Evolutionary conservation across 2,329 filamentous ascomycete genomes (phyloP).

Genomic region (Aspergillus eucalypticola): DNA sequence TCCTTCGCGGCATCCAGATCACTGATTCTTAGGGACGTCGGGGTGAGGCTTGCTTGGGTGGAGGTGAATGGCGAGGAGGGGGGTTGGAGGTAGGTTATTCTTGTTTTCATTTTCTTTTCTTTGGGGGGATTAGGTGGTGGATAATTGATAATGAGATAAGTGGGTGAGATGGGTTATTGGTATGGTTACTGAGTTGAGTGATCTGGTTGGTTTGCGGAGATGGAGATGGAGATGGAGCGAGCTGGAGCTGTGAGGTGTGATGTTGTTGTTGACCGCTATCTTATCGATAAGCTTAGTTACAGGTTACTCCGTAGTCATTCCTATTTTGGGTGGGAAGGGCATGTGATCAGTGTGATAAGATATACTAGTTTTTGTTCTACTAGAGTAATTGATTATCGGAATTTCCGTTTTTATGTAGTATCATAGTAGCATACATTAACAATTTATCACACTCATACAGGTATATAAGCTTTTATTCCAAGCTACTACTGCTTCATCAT

Average conservation of each 20-base stretch:
- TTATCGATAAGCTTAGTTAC: too few species aligned
- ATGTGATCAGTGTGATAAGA: not conserved
- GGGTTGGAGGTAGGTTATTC: conserved; percentile 73
- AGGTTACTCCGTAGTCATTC: too few species aligned
- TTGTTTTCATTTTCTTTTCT: conserved; percentile 43
- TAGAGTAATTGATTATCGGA: too few species aligned
- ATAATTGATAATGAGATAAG: not conserved
- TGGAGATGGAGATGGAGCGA: not conserved
- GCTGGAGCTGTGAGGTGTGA: not conserved
- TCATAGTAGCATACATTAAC: too few species aligned
- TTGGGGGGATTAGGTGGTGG: too few species aligned
- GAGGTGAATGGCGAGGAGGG: conserved; percentile 67
- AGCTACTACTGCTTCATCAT: not conserved
- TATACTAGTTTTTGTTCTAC: too few species aligned
- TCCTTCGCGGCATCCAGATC: conserved; percentile 70
- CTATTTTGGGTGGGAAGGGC: not conserved
- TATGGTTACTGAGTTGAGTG: too few species aligned
- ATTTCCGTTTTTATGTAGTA: too few species aligned
- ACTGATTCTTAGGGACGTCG: conserved; percentile 56
- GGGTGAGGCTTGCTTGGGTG: conserved; percentile 59
- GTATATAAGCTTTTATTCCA: too few species aligned
- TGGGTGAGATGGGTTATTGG: too few species aligned
- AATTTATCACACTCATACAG: not conserved
- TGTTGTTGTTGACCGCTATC: not conserved
- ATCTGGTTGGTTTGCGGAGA: too few species aligned